Percentiles rank a stretch among this genome's conserved stretches.
Evolutionary conservation across 2,329 filamentous ascomycete species (phyloP).

Genomic region (Colletotrichum viniferum): DNA sequence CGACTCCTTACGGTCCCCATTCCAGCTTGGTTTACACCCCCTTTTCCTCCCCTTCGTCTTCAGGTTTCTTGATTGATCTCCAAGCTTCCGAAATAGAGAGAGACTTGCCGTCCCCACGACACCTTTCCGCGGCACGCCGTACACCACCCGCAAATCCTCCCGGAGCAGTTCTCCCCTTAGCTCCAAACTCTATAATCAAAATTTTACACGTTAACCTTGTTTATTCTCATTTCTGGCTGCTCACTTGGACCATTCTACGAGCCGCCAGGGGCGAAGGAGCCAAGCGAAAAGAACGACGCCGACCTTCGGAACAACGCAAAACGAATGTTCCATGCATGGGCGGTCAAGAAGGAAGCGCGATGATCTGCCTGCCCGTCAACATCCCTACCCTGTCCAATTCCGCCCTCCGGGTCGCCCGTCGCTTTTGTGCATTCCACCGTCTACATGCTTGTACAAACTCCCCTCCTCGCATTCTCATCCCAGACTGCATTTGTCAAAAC

Average conservation of each 20-base stretch:
- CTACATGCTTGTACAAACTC: neutral
- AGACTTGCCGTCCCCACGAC: neutral
- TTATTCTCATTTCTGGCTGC: neutral
- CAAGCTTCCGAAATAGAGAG: neutral
- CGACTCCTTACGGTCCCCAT: neutral
- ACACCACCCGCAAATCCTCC: neutral
- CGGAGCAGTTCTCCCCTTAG: neutral
- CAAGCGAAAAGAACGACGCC: neutral
- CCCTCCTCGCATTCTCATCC: neutral
- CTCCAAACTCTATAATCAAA: neutral
- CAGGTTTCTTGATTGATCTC: neutral
- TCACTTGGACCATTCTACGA: neutral
- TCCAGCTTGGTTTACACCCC: neutral
- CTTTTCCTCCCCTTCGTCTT: neutral
- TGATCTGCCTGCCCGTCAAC: slow-evolving; percentile 15
- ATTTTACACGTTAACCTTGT: neutral
- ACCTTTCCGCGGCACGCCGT: neutral
- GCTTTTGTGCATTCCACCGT: neutral
- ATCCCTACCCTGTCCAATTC: slow-evolving; percentile 8
- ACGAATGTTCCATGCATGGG: neutral
- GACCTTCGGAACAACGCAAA: neutral
- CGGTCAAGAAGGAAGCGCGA: neutral
- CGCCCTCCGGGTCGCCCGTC: neutral
- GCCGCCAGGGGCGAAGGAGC: neutral
- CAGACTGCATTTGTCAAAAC: neutral